A percentile compares a stretch with the other conserved stretches of the same genome.
phyloP scores from a whole-genome alignment of 148 eudicot species.

The Bassia scoparia region DNA sequence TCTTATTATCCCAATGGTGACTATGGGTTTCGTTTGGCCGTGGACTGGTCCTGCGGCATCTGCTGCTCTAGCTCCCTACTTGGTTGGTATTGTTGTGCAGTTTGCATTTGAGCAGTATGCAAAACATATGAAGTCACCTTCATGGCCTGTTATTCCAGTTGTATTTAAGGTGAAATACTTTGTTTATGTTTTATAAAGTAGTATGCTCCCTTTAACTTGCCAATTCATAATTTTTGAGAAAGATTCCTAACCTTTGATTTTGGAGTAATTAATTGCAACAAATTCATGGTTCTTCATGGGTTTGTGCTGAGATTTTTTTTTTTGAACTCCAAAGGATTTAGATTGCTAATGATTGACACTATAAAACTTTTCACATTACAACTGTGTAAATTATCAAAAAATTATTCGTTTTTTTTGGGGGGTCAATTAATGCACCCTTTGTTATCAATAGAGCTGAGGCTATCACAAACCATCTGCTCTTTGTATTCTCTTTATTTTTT shows the following conservation, averaged over 20 bases:
- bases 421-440: neutral
- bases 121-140: conserved; percentile 64
- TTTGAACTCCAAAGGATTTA: neutral
- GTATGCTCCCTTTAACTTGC: neutral
- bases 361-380: neutral
- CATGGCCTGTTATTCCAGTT: conserved; percentile 83
- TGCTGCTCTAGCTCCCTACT: conserved; percentile 98
- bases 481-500: neutral
- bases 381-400: neutral
- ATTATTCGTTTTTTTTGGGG: neutral
- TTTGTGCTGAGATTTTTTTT: neutral
- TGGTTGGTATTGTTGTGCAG: conserved; percentile 95
- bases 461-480: neutral
- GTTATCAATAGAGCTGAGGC: neutral
- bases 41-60: conserved; percentile 99
- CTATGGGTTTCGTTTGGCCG: conserved; percentile 99
- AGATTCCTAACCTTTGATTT: neutral
- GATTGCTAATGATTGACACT: neutral
- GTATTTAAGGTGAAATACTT: conserved; percentile 59
- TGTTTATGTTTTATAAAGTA: neutral
- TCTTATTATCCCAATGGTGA: conserved; percentile 82
- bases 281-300: neutral
- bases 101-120: conserved; percentile 96
- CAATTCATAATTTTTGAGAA: neutral
- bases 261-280: neutral